Percentiles rank a stretch among this genome's conserved stretches.
Conservation (phyloP, 2,329 filamentous ascomycete species). For the Epichloe typhina region DNA sequence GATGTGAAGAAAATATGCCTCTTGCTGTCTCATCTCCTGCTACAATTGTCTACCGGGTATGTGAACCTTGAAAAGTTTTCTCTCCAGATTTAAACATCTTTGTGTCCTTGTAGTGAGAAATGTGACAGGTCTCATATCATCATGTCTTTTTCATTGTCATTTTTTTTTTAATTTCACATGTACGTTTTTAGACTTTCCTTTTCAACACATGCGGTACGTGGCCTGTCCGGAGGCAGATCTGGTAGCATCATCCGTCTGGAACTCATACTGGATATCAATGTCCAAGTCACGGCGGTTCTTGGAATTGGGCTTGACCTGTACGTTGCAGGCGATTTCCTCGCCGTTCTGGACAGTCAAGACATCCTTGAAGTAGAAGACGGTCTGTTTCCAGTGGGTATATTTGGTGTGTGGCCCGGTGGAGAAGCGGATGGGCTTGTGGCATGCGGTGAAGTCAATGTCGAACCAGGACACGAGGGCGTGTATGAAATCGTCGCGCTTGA, state of each 20-base stretch:
- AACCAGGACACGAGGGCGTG: constrained; percentile 98
- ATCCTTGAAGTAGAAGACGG: constrained; percentile 92
- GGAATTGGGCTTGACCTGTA: constrained; percentile 78
- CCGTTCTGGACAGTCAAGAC: constrained; percentile 83
- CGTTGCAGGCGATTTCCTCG: constrained; percentile 60
- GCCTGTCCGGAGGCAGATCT: constrained; percentile 56
- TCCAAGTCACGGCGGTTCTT: constrained; percentile 94
- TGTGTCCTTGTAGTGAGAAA: no score
- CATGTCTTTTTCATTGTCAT: background rate
- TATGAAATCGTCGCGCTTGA: constrained; percentile 83
- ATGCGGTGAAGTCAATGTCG: constrained; percentile 95
- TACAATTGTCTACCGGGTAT: no score
- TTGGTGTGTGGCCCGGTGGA: constrained; percentile 96
- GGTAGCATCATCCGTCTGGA: constrained; percentile 61
- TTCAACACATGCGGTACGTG: constrained; percentile 67
- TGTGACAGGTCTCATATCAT: no score
- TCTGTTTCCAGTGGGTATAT: constrained; percentile 99
- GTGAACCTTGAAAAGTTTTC: no score
- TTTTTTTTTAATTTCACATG: background rate
- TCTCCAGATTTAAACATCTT: no score
- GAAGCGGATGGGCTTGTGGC: constrained; percentile 96
- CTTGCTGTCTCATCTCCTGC: no score
- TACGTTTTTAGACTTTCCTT: background rate
- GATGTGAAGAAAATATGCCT: no score
- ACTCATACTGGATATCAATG: constrained; percentile 71